Evolutionary conservation across 805 yeast genomes (phyloP).

Genomic region (Saccharomycopsis malanga): DNA sequence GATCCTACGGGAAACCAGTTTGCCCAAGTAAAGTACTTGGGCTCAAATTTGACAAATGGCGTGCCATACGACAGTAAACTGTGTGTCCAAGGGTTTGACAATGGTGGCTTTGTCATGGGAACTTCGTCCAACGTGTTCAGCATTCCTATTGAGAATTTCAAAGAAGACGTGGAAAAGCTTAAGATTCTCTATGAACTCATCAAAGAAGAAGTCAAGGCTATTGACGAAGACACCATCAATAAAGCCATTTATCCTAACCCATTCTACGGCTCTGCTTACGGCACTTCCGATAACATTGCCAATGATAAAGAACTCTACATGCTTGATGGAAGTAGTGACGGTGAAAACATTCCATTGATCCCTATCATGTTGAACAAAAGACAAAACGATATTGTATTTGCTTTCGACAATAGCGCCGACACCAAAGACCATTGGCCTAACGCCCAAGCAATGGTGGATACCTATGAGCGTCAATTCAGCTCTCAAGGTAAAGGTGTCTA

Average conservation of each 20-base stretch:
- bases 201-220: conserved; percentile 36
- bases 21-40: conserved; percentile 60
- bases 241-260: conserved; percentile 73
- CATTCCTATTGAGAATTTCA: conserved; percentile 1
- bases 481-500: conserved; percentile 37
- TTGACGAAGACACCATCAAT: conserved; percentile 48
- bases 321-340: conserved; percentile 68
- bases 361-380: conserved; percentile 57
- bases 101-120: conserved; percentile 74
- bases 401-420: too few relatives aligned
- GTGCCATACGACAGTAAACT: conserved; percentile 38
- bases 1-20: conserved; percentile 67
- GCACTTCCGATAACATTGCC: conserved; percentile 33
- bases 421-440: conserved; percentile 58
- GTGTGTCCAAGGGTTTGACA: conserved; percentile 66
- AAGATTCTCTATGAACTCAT: conserved; percentile 29
- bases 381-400: conserved; percentile 52
- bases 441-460: conserved; percentile 50
- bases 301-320: conserved; percentile 39
- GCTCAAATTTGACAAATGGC: conserved; percentile 59
- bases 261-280: conserved; percentile 39
- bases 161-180: not conserved
- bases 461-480: conserved; percentile 54
- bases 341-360: conserved; percentile 50
- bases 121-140: conserved; percentile 73